Evolutionary conservation across 1,139 yeast species (phyloP), one percentile per base, ranked within the genome.

Genomic region (Saccharomycopsis crataegensis): DNA sequence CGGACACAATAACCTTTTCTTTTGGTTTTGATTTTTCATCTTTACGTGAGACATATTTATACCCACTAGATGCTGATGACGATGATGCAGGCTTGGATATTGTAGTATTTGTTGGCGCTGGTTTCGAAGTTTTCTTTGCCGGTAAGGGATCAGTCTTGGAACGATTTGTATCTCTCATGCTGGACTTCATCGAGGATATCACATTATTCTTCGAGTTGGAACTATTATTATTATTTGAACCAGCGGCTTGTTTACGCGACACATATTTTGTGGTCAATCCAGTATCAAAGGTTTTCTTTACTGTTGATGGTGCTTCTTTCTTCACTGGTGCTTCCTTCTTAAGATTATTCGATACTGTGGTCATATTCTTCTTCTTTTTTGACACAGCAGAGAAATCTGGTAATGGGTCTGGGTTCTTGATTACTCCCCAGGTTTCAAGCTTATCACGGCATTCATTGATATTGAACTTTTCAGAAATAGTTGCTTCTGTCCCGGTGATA

Each of bases 371-470:
- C 28, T 28, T 12, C 22, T 46, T 5, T 17, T 45, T 33, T 17
- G 28, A 22, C 47, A 6, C 31, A 33, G 8, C 31, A 28, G 43
- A 7, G 12, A 31, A 7, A n/a, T 33, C 41, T 9, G 42, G 34
- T 28, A 34, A 40, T n/a, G 60, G 43, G 9, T 58, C 62, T 2
- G 66, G 64, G 14, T 68, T 65, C 43, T 61, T 61, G 12, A 65
- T 63, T 0, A 66, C 49, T 3, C 70, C 70, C 69, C 68, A 65
- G 38, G 31, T 60, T 3, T 43, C 46, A 50, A 62, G 44, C 28
- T 59, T 61, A 6, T 36, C 42, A 17, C 22, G 49, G 1, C 58
- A 61, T 8, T 57, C 58, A 11, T 61, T 57, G 1, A 57, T 40
- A 2, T 51, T 51, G 42, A 54, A 57, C 31, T 50, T 47, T n/a